Evolutionary conservation across 2,329 filamentous ascomycete species (phyloP), one percentile per base, ranked within the genome.

Genomic region (Dendryphion nanum): DNA sequence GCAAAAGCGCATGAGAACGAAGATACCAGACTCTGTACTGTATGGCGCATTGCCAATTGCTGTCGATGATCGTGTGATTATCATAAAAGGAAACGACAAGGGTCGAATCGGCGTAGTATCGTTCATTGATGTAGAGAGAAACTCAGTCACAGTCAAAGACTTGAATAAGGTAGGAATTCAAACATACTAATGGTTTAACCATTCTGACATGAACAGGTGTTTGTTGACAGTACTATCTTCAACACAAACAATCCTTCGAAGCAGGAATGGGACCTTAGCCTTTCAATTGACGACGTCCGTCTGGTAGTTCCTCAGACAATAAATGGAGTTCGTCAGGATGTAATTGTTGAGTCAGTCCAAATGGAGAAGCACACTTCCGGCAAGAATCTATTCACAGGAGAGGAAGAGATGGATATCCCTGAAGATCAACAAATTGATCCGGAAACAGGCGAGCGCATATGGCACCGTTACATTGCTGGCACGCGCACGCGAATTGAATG

Each of bases 41-140:
- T 56, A 42, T 26, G 49, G 61, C 37, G 55, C 56, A 35, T 45
- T 40, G 18, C 59, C 58, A 13, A 63, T 75, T 18, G 55, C 61
- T 49, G 61, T 65, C 50, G 82, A 83, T 5, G 93, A 97, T 67
- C 79, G 93, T 42, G 89, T 96, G 20, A 86, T 91, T 37, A 70
- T 97, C 41, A 69, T 89, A 37, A 80, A 84, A 44, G 90, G 91
- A 6, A 77, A 76, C 23, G 86, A 93, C 57, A 85, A 83, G 70
- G 89, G 89, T 55, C 87, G 84, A 70, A 93, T 98, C 66, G 86
- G 87, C 35, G 70, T 71, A n/a, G 79, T 97, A 30, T 65, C 63
- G 42, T 63, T 71, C 1, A 71, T 94, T 31, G 69, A 64, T 10
- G 36, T 50, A 2, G 54, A 66, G 2, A 51, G 48, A 12, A 62